Conservation (phyloP, 495 filamentous ascomycete species). For the Xylaria telfairii region DNA sequence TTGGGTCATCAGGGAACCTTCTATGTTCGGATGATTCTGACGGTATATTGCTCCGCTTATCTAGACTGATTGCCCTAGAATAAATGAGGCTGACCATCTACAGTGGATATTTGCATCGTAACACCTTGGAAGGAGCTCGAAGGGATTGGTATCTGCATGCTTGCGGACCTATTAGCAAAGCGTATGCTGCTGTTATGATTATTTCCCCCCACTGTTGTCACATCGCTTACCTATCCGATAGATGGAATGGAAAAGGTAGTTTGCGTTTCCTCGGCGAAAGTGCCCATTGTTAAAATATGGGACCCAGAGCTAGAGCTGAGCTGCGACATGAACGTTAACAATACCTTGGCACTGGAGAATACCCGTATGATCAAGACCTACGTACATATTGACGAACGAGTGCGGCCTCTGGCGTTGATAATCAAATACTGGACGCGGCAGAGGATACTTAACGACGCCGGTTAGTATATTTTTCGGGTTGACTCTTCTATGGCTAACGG, state of each 20-base stretch:
- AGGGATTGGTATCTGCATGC: conserved; percentile 81
- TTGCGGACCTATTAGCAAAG: conserved; percentile 82
- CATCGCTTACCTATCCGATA: conserved; percentile 45
- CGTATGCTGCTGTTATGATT: conserved; percentile 61
- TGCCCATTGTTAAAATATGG: conserved; percentile 99
- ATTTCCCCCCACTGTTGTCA: conserved; percentile 11
- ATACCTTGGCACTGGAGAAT: conserved; percentile 90
- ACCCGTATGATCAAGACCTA: conserved; percentile 98
- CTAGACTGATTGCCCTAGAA: conserved; percentile 39
- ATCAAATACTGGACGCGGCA: conserved; percentile 96
- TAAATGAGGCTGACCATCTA: conserved; percentile 36
- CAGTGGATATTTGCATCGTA: conserved; percentile 97
- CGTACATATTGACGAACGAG: conserved; percentile 88
- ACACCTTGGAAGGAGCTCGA: conserved; percentile 84
- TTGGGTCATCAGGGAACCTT: conserved; percentile 95
- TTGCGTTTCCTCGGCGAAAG: conserved; percentile 91
- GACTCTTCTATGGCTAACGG: conserved; percentile 22
- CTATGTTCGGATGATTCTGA: conserved; percentile 96
- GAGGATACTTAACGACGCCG: conserved; percentile 92
- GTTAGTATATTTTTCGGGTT: conserved; percentile 56
- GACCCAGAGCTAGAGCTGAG: conserved; percentile 88
- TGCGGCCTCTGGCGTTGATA: conserved; percentile 91
- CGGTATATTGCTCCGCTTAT: conserved; percentile 57
- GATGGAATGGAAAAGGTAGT: conserved; percentile 96
- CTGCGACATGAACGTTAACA: conserved; percentile 99